Percentiles rank a stretch among this genome's conserved stretches.
phyloP scores from a whole-genome alignment of 2,329 filamentous ascomycete genomes.

The Aspergillus versicolor region DNA sequence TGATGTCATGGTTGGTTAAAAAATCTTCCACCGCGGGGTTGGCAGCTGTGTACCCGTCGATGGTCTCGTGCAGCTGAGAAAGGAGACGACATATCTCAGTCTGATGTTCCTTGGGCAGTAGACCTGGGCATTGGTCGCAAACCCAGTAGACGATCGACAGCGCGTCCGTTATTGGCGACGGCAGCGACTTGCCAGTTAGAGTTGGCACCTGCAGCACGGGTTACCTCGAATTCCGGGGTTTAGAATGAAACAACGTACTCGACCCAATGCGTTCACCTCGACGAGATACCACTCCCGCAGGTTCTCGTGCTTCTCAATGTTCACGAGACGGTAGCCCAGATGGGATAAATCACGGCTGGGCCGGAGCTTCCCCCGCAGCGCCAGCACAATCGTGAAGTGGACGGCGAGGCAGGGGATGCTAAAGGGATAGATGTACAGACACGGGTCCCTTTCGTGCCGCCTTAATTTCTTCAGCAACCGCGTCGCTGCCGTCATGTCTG shows the following conservation, averaged over 20 bases:
- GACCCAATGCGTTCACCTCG: slow-evolving; percentile 7
- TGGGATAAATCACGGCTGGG: slow-evolving; percentile 6
- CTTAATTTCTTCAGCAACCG: slow-evolving; percentile 4
- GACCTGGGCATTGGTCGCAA: slow-evolving; percentile 9
- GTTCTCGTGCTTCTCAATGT: slow-evolving; percentile 11
- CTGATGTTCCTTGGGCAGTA: slow-evolving; percentile 9
- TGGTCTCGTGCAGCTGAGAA: slow-evolving; percentile 7
- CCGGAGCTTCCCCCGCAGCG: slow-evolving; percentile 10
- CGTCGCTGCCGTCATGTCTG: background rate
- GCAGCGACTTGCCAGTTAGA: slow-evolving; percentile 6
- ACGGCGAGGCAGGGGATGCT: slow-evolving; percentile 9
- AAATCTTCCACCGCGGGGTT: slow-evolving; percentile 14
- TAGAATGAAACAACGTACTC: background rate
- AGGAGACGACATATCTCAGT: slow-evolving; percentile 8
- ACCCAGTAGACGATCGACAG: slow-evolving; percentile 14
- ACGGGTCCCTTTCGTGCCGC: slow-evolving; percentile 1
- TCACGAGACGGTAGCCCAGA: slow-evolving; percentile 9
- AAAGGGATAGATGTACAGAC: slow-evolving; percentile 13
- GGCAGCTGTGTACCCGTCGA: slow-evolving; percentile 1
- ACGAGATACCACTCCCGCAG: slow-evolving; percentile 10
- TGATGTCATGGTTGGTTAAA: slow-evolving; percentile 12
- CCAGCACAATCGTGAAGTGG: slow-evolving; percentile 11
- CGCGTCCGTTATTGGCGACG: slow-evolving; percentile 9
- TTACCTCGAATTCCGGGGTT: background rate
- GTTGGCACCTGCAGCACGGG: slow-evolving; percentile 11